Base-by-base conservation (phyloP, 2,329 filamentous ascomycete genomes). In the Penicillium sp. region DNA sequence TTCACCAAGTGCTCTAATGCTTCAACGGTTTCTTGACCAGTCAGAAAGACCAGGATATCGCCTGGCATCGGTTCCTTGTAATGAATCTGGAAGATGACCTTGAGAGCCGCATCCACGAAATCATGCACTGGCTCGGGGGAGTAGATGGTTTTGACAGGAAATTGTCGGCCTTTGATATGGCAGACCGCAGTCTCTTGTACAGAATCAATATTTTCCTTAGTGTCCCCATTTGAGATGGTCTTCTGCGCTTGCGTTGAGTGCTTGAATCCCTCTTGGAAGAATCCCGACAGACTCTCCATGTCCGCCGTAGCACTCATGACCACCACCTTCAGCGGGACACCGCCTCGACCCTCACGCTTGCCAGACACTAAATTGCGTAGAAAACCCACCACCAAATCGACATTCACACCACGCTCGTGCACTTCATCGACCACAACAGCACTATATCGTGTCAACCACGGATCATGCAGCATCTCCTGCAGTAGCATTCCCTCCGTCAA, bases 301-400 rank as follows among this genome's bases (percentile, higher is more conserved):
- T 96, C 86, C 25, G 88, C 86, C 5, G 92, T 98, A 33, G 92
- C 92, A 73, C 89, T 95, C 92, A 98, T 98, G 57, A 96, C 78
- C 22, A 95, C 77, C 3, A 96, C 80, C 61, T 95, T 96, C 39
- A 98, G 68, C 1, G 84, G 81, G 18, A 83, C 69, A 4, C 84
- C 84, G 6, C 82, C 80, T 3, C 84, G 77, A 5, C 80, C 80
- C 30, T 76, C 71, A 25, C 77, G 75, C 22, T 62, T 61, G 3
- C 65, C 66, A 16, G 72, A 69, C 1, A 92, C 68, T 31, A 96
- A 76, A 44, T 84, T 82, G 57, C 85, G 85, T 45, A 98, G 60
- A 48, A 98, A 96, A 0, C 92, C 92, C 16, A 93, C 72, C 7
- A 95, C 73, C 16, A 98, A 67, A 66, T 98, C 92, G 6, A 95